phyloP scores from a whole-genome alignment of 805 yeast species.

The Scheffersomyces lignosus region DNA sequence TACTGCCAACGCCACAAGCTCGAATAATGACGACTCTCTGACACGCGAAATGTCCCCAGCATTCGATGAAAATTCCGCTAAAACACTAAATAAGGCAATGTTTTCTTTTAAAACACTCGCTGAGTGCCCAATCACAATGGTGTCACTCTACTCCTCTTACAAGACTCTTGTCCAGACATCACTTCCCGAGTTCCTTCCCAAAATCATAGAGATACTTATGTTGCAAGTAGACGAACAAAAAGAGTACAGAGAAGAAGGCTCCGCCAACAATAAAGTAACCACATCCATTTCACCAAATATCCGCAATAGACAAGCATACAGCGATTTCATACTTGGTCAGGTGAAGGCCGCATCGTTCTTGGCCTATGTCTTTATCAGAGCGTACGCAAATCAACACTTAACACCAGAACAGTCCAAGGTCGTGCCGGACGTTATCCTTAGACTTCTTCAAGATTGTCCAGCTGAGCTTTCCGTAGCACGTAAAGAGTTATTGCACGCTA shows the following conservation, averaged over 20 bases:
- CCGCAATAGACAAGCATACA: constrained; percentile 72
- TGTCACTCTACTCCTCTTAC: constrained; percentile 84
- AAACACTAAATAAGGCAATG: constrained; percentile 64
- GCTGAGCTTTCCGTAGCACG: constrained; percentile 88
- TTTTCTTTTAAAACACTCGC: constrained; percentile 86
- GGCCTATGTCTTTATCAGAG: constrained; percentile 88
- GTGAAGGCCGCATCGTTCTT: constrained; percentile 94
- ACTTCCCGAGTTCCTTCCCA: constrained; percentile 76
- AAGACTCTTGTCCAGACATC: constrained; percentile 71
- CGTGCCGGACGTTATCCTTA: constrained; percentile 84
- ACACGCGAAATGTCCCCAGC: constrained; percentile 39
- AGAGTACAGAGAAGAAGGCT: constrained; percentile 37
- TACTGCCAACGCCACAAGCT: constrained; percentile 7
- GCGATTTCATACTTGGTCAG: constrained; percentile 89
- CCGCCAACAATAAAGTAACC: constrained; percentile 57
- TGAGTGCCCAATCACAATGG: constrained; percentile 97
- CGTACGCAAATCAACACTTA: constrained; percentile 68
- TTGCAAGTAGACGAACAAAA: constrained; percentile 81
- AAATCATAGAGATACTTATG: constrained; percentile 69
- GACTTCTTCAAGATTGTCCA: constrained; percentile 93
- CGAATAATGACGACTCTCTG: constrained; percentile 9
- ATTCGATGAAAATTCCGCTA: constrained; percentile 43
- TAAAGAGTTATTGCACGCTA: constrained; percentile 89
- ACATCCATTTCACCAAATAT: constrained; percentile 76
- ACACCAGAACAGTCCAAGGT: constrained; percentile 42